Evolutionary conservation across 2,329 filamentous ascomycete genomes (phyloP), one percentile per base, ranked within the genome.

Genomic region (Fusarium decemcellulare): DNA sequence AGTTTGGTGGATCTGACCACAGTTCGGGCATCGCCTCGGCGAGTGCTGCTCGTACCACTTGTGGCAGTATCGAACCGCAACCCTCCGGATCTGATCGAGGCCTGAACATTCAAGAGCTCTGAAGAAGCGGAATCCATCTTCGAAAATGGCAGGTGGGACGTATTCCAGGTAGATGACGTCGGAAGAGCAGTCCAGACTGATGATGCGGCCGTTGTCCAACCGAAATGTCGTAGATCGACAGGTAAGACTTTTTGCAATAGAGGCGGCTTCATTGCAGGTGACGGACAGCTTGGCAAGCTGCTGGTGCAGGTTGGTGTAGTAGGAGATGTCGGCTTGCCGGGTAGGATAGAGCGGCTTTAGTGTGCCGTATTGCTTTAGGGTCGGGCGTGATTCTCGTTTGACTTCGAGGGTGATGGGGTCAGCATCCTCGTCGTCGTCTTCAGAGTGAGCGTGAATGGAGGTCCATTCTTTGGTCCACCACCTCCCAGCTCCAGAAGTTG

Each of bases 41-140:
- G 64, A 65, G 12, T 64, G 69, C 23, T 75, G 64, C n/a, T 77
- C 73, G 46, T 80, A 76, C 83, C 83, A 85, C 30, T 76, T 76
- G 51, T 81, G 79, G 48, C 78, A 81, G 64, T 82, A 85, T 10
- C 80, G 81, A 11, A 85, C 70, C 6, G 82, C 83, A 6, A 84
- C 74, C 18, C 78, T 79, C 14, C 79, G 78, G 42, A 85, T 76
- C 18, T 76, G 68, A 4, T 75, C 73, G 8, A 82, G 66, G 1
- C 68, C 74, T 8, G 71, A 51, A 39, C 79, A 81, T 11, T 65
- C 44, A 7, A 79, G 62, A 6, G 66, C 42, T 53, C 72, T 67
- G 10, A 67, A 66, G 48, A 81, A 73, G 40, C 68, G 73, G 53
- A 72, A 73, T 3, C 71, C 70, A 11, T 61, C 67, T 47, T 76